Evolutionary conservation across 345 rosid genomes (phyloP), one percentile per base, ranked within the genome.

Genomic region (Ricinus communis): DNA sequence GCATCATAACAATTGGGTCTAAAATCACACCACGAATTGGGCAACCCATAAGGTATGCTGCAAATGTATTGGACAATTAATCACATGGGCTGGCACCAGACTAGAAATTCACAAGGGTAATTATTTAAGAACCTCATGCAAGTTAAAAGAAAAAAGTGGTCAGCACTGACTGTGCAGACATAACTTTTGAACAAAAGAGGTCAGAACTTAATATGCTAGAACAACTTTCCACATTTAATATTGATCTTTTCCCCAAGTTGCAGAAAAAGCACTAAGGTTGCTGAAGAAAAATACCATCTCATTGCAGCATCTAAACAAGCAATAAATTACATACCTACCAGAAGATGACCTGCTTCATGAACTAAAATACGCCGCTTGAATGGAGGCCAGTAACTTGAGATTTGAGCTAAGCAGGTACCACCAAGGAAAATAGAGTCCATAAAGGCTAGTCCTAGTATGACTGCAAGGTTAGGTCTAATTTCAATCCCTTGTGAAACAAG

Each of bases 261-360:
- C 69, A 52, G 52, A 41, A 24, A 46, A 31, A 8, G 57, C 5
- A 49, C 16, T 51, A 59, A 47, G 33, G 38, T 33, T 33, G 2
- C 6, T 33, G 4, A 19, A 43, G 1, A 43, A 8, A 3, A 43
- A 40, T 24, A 70, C 2, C 27, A 41, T 58, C 64, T 24, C 50
- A 58, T 10, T 27, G 54, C 41, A 71, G 38, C 55, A 63, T 45
- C n/a, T 7, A 57, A 72, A 71, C 9, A 63, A 49, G 53, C 25
- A 33, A 63, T 30, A 56, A 49, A 47, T 28, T 31, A 62, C 70
- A 62, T 85, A 90, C 98, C 97, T 55, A 84, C 82, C 68, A 91
- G 84, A 70, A 91, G 90, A 83, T 91, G 96, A 59, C 97, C 98
- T 0, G 98, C 96, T 85, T 94, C 98, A 68, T 94, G 98, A 85